A percentile compares a stretch with the other conserved stretches of the same genome.
Conservation (phyloP, 1,139 yeast genomes). For the Debaryomyces coudertii region DNA sequence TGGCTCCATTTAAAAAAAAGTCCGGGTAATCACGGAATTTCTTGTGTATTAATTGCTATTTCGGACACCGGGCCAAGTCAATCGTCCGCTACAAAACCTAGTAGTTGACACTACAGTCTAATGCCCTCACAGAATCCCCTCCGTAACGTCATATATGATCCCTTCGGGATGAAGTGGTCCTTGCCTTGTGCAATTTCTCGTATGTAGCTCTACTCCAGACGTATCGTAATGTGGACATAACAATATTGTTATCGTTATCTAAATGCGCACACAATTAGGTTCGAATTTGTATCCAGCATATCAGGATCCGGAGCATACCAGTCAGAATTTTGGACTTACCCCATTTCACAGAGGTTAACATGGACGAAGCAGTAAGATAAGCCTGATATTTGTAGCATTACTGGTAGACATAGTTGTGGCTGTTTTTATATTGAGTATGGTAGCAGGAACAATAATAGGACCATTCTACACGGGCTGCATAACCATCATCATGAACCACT, state of each 20-base stretch:
- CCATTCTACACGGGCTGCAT: slow-evolving; percentile 4
- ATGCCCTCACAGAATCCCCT: background rate
- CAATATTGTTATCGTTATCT: slow-evolving; percentile 6
- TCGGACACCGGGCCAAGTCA: slow-evolving; percentile 3
- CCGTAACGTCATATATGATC: background rate
- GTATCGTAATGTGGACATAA: background rate
- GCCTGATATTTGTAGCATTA: no score
- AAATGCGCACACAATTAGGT: slow-evolving; percentile 3
- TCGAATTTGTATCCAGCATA: slow-evolving; percentile 5
- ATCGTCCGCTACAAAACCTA: background rate
- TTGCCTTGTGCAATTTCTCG: background rate
- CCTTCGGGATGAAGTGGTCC: no score
- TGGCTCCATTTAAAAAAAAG: no score
- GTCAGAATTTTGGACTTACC: background rate
- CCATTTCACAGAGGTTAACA: background rate
- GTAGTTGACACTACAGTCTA: background rate
- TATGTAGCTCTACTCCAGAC: background rate
- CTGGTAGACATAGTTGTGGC: background rate
- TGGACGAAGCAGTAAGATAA: no score
- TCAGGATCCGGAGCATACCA: background rate
- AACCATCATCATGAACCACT: slow-evolving; percentile 7
- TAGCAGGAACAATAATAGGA: background rate
- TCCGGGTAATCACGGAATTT: background rate
- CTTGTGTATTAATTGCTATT: slow-evolving; percentile 1
- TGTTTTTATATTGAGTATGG: background rate